A percentile compares a stretch with the other conserved stretches of the same genome.
Conservation (phyloP, 495 filamentous ascomycete genomes). For the Endocarpon pusillum region DNA sequence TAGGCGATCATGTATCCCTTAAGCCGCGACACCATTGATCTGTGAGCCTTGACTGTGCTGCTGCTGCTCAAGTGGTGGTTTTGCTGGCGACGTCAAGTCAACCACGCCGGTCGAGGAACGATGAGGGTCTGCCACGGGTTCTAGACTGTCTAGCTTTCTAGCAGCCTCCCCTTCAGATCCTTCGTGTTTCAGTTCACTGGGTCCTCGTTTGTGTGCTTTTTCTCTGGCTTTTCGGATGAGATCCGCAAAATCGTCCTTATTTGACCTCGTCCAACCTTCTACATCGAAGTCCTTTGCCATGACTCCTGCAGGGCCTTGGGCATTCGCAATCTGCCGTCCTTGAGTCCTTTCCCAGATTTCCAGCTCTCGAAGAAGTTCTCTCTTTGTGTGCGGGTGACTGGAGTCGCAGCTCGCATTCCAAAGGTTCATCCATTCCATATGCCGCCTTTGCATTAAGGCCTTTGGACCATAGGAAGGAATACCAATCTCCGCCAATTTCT, state of each 20-base stretch:
- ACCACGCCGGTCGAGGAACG: not conserved
- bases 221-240: slow-evolving; percentile 55
- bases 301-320: slow-evolving; percentile 24
- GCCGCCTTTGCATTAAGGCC: slow-evolving; percentile 53
- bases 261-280: slow-evolving; percentile 51
- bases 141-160: slow-evolving; percentile 7
- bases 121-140: not conserved
- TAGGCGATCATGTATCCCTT: no score
- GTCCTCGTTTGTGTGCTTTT: slow-evolving; percentile 14
- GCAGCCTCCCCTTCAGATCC: no score
- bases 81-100: no score
- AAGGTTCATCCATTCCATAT: slow-evolving; percentile 85
- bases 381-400: slow-evolving; percentile 45
- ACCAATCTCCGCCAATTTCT: slow-evolving; percentile 70
- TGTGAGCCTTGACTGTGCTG: no score
- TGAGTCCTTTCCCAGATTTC: slow-evolving; percentile 73
- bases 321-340: slow-evolving; percentile 14
- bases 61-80: no score
- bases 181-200: slow-evolving; percentile 10
- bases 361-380: slow-evolving; percentile 57
- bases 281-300: slow-evolving; percentile 77
- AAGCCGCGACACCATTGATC: no score
- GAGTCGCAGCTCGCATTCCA: slow-evolving; percentile 97
- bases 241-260: slow-evolving; percentile 55
- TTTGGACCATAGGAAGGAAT: slow-evolving; percentile 52